Evolutionary conservation across 208 protist species (phyloP).

Genomic region (Leishmania martiniquensis): DNA sequence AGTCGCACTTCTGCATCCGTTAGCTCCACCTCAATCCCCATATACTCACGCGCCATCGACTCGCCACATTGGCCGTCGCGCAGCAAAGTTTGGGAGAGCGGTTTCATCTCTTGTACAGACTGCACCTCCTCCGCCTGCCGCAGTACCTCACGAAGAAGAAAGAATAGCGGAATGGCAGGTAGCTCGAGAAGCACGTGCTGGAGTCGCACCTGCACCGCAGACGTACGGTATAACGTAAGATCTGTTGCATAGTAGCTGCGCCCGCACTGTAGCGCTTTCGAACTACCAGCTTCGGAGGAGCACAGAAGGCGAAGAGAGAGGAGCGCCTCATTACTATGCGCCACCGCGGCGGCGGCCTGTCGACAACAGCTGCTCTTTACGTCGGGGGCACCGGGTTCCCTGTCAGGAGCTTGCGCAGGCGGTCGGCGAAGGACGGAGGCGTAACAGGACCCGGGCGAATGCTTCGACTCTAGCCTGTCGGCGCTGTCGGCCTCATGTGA

Average conservation of each 20-base stretch:
- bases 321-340: not conserved
- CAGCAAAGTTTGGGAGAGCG: not conserved
- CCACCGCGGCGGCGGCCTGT: not conserved
- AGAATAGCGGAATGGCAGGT: conserved; percentile 15
- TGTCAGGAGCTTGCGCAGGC: not conserved
- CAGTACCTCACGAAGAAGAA: conserved; percentile 12
- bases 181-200: conserved; percentile 8
- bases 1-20: conserved; percentile 8
- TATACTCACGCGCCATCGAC: conserved; percentile 17
- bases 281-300: not conserved
- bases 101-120: not conserved
- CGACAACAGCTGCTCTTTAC: not conserved
- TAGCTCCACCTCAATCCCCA: conserved; percentile 18
- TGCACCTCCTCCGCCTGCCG: conserved; percentile 14
- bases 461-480: too few species aligned
- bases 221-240: conserved; percentile 16
- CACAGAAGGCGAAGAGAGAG: conserved; percentile 11
- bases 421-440: not conserved
- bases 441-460: not conserved
- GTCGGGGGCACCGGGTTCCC: not conserved
- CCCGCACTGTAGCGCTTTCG: conserved; percentile 14
- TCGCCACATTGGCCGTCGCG: not conserved
- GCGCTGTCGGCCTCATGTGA: not conserved
- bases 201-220: conserved; percentile 10
- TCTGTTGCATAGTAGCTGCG: conserved; percentile 17